These are phyloP conservation scores for Helminthosporium solani DNA, from an alignment of 2,329 filamentous ascomycete species.

Conservation along the genomic window DNA sequence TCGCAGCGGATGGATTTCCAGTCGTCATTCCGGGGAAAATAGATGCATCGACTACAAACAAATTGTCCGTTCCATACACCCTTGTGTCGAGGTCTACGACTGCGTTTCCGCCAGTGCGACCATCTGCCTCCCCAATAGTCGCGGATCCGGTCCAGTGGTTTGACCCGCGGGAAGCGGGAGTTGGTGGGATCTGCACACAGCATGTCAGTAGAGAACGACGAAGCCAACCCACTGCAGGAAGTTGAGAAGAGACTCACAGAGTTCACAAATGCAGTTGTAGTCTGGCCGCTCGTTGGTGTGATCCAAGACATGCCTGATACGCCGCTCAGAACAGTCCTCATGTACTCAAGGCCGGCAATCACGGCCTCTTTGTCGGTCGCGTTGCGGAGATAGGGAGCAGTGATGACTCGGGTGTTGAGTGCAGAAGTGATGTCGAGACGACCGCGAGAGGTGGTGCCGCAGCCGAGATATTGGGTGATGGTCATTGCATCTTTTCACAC, in stretches of 20 bases:
- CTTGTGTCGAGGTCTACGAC: slow-evolving; percentile 52
- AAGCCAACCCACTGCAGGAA: neutral
- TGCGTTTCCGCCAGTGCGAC: slow-evolving; percentile 38
- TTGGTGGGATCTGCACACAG: slow-evolving; percentile 18
- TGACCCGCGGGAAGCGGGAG: slow-evolving; percentile 33
- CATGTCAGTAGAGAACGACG: no score
- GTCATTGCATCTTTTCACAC: slow-evolving; percentile 30
- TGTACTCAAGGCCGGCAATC: slow-evolving; percentile 60
- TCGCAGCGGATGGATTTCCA: slow-evolving; percentile 30
- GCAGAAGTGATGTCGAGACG: slow-evolving; percentile 58
- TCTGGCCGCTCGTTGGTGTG: slow-evolving; percentile 50
- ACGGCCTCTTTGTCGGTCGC: slow-evolving; percentile 60
- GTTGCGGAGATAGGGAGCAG: slow-evolving; percentile 58
- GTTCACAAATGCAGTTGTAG: slow-evolving; percentile 56
- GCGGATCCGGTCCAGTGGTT: slow-evolving; percentile 53
- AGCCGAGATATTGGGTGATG: slow-evolving; percentile 58
- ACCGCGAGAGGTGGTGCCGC: slow-evolving; percentile 60
- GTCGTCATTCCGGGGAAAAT: slow-evolving; percentile 45
- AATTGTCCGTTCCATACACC: slow-evolving; percentile 44
- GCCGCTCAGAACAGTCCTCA: slow-evolving; percentile 53
- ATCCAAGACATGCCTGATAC: slow-evolving; percentile 57
- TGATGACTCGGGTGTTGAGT: slow-evolving; percentile 58
- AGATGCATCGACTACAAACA: slow-evolving; percentile 47
- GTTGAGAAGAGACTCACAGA: slow-evolving; percentile 18
- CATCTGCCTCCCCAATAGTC: slow-evolving; percentile 48